phyloP scores from a whole-genome alignment of 1,139 yeast genomes.

The Meyerozyma guilliermondii region DNA sequence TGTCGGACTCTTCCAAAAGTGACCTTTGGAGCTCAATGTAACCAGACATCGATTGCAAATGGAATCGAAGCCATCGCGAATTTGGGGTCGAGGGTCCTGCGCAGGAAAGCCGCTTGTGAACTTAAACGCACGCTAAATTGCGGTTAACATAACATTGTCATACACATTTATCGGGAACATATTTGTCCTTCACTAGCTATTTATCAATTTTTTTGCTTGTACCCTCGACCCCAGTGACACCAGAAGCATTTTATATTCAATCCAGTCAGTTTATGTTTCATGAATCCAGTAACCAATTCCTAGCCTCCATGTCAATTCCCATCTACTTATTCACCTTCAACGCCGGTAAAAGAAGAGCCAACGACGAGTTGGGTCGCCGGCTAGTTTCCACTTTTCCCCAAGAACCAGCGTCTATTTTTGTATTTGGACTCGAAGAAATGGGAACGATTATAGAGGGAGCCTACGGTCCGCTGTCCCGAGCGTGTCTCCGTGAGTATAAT shows the following conservation, averaged over 20 bases:
- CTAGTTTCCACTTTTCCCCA: constrained; percentile 27
- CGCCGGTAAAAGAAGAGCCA: constrained; percentile 26
- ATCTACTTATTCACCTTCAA: constrained; percentile 38
- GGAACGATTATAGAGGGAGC: constrained; percentile 63
- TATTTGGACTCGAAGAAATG: constrained; percentile 73
- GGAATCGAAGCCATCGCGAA: background rate
- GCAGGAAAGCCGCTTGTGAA: background rate
- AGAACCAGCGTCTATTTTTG: constrained; percentile 43
- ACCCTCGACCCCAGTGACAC: background rate
- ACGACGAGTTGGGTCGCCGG: constrained; percentile 18
- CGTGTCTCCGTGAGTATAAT: constrained; percentile 36
- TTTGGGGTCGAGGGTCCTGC: background rate
- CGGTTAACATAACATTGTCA: too few relatives aligned
- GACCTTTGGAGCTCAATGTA: constrained; percentile 34
- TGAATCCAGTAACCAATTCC: background rate
- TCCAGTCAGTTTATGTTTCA: background rate
- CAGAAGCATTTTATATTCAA: background rate
- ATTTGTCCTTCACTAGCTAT: background rate
- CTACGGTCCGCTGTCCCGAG: constrained; percentile 33
- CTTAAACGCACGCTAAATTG: too few relatives aligned
- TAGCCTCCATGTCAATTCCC: constrained; percentile 5
- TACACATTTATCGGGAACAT: too few relatives aligned
- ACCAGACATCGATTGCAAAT: constrained; percentile 17
- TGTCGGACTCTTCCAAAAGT: constrained; percentile 34
- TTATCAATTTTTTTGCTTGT: background rate